Evolutionary conservation across 768 basidiomycete species (phyloP), one percentile per base, ranked within the genome.

Genomic region (Naganishia antarctica): DNA sequence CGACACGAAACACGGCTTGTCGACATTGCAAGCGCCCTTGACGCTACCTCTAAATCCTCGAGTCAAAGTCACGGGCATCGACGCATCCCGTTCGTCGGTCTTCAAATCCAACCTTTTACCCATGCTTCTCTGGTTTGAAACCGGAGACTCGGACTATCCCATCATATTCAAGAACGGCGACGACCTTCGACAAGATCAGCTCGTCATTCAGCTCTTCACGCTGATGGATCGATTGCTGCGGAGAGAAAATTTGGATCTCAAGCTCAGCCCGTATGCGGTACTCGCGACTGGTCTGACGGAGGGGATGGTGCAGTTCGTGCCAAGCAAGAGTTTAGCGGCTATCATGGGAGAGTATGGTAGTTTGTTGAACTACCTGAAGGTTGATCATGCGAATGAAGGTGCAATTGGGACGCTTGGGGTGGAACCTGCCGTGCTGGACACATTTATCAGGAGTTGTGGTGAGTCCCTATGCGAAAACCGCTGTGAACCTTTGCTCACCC

Each of bases 101-200:
- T 98, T 99, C 84, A 99, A 98, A 76, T 96, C 92, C 47, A 97
- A 93, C 74, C 85, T 97, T 60, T 91, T 86, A 71, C 96, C 96
- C 0, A 82, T 99, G 59, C 81, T 94, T 21, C 81, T 99, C 18
- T 91, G 88, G 76, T 94, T 98, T 78, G 87, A 90, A 70, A 88
- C 89, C 69, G 88, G 90, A 63, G 87, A 66, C 12, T 31, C 57
- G 11, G 70, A 70, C 41, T 98, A 88, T 76, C 89, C 93, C 0
- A 84, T 97, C 58, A 98, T 99, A 66, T 97, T 98, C 83, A 99
- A 98, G 78, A 93, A 97, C 70, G 96, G 96, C 15, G 96, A 98
- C 74, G 96, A 99, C 74, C 87, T 98, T 83, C 86, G 96, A 23
- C 96, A 99, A 77, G 96, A 99, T 74, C 96, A 99, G 76, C 84